phyloP scores from a whole-genome alignment of 257 asterid species.

The Solanum verrucosum region DNA sequence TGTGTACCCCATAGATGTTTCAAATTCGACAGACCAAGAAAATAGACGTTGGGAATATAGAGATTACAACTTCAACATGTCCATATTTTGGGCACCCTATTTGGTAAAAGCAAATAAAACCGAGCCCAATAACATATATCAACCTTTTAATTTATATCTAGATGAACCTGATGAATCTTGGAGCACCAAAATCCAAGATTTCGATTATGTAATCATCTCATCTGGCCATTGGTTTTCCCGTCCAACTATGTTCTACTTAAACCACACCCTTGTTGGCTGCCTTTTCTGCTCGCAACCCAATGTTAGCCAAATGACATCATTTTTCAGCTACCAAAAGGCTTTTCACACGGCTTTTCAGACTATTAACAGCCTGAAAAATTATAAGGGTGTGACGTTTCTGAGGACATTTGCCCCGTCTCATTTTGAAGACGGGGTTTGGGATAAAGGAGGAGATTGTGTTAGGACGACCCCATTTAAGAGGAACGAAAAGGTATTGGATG shows the following conservation, averaged over 20 bases:
- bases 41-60: conserved; percentile 28
- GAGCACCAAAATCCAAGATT: conserved; percentile 16
- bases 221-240: conserved; percentile 40
- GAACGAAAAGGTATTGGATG: conserved; percentile 24
- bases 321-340: conserved; percentile 35
- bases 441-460: conserved; percentile 45
- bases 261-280: conserved; percentile 36
- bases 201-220: conserved; percentile 30
- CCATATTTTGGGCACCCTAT: conserved; percentile 48
- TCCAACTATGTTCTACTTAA: conserved; percentile 43
- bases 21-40: conserved; percentile 17
- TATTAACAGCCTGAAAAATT: conserved; percentile 4
- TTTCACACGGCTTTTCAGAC: conserved; percentile 31
- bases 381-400: conserved; percentile 22
- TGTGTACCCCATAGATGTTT: conserved; percentile 20
- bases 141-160: conserved; percentile 40
- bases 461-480: conserved; percentile 38
- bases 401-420: conserved; percentile 7
- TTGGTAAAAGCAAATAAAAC: conserved; percentile 26
- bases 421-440: conserved; percentile 48
- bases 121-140: conserved; percentile 20
- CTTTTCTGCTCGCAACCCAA: conserved; percentile 41
- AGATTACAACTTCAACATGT: conserved; percentile 42
- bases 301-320: conserved; percentile 19
- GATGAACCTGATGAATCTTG: conserved; percentile 41